These are phyloP conservation scores for Phyllosticta paracitricarpa DNA, from an alignment of 2,329 filamentous ascomycete species.

Conservation along the genomic window DNA sequence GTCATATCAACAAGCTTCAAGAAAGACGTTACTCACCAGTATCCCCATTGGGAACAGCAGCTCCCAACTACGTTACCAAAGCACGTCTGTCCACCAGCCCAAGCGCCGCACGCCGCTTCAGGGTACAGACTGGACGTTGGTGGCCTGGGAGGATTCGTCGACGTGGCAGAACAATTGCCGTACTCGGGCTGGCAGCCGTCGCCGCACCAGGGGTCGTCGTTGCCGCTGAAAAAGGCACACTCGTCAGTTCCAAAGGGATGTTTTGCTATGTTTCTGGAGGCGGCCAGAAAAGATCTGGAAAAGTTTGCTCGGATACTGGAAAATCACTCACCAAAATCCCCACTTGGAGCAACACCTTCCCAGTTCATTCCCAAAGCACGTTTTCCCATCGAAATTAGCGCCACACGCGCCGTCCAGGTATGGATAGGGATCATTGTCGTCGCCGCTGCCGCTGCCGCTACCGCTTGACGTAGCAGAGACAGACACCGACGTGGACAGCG, in stretches of 20 bases:
- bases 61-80: background rate
- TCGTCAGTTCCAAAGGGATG: background rate
- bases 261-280: background rate
- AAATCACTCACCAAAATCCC: background rate
- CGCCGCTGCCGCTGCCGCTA: too few relatives aligned
- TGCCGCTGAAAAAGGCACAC: background rate
- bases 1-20: constrained; percentile 3
- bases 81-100: background rate
- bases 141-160: background rate
- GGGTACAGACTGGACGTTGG: background rate
- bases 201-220: background rate
- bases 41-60: background rate
- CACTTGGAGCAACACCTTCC: background rate
- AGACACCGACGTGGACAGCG: background rate
- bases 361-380: background rate
- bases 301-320: background rate
- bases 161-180: background rate
- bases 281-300: background rate
- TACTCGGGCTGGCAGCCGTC: background rate
- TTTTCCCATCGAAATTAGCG: background rate
- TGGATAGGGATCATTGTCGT: background rate
- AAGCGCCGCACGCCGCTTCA: background rate
- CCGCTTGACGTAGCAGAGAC: background rate
- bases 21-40: background rate
- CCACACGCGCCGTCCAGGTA: background rate